phyloP scores from a whole-genome alignment of 2,329 filamentous ascomycete genomes.

The Fusarium ramigenum region DNA sequence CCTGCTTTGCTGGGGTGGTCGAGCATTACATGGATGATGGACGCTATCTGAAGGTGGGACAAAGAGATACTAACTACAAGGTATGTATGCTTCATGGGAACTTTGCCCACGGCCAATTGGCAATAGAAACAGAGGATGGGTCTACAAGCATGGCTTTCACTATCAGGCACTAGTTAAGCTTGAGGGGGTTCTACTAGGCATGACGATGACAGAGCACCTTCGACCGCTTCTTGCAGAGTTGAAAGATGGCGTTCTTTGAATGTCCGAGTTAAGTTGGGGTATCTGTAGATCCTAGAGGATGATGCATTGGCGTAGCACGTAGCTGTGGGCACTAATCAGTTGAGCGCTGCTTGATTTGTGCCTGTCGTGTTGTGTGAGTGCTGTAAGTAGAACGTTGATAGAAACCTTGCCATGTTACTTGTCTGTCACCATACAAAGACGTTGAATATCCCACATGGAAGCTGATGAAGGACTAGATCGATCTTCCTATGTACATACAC shows the following conservation, averaged over 20 bases:
- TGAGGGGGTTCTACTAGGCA: constrained; percentile 1
- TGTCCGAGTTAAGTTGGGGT: neutral
- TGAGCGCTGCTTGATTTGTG: neutral
- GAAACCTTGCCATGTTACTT: neutral
- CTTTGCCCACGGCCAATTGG: constrained; percentile 12
- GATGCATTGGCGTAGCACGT: neutral
- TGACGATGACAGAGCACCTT: neutral
- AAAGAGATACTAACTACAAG: constrained; percentile 6
- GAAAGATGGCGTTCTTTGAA: constrained; percentile 12
- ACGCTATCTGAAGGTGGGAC: constrained; percentile 27
- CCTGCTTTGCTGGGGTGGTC: constrained; percentile 14
- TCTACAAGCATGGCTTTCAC: constrained; percentile 21
- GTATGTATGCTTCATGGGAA: constrained; percentile 5
- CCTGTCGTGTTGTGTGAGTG: neutral
- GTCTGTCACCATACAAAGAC: neutral
- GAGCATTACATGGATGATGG: neutral
- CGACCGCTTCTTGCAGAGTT: constrained; percentile 19
- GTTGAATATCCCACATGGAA: neutral
- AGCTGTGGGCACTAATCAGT: neutral
- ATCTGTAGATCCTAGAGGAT: constrained; percentile 4
- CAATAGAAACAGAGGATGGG: constrained; percentile 8
- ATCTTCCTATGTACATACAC: neutral
- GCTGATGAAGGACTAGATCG: neutral
- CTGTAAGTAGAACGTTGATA: neutral
- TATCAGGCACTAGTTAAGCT: neutral